These are phyloP conservation scores for Amphibolis antarctica DNA, from an alignment of 106 monocot genomes.

Conservation along the genomic window DNA sequence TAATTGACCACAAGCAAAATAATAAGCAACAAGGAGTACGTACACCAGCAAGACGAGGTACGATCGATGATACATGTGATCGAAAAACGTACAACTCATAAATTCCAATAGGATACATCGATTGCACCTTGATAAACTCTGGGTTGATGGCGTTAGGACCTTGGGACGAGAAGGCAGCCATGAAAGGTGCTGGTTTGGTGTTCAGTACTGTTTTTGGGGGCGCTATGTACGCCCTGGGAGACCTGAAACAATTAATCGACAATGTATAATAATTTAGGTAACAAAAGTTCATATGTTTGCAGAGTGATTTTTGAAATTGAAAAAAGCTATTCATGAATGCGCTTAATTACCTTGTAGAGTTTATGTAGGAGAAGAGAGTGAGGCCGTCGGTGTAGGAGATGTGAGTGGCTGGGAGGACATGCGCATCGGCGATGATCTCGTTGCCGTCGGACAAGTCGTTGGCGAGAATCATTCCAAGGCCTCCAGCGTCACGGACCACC, in stretches of 20 bases:
- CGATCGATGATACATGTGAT: neutral
- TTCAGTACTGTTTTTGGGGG: conserved; percentile 12
- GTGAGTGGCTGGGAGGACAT: conserved; percentile 13
- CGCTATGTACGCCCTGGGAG: conserved; percentile 28
- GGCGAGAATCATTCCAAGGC: conserved; percentile 19
- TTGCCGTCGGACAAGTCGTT: neutral
- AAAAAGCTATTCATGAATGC: neutral
- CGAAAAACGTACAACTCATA: too few species aligned
- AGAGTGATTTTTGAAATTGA: too few species aligned
- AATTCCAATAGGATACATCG: too few species aligned
- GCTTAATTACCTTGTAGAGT: conserved; percentile 4
- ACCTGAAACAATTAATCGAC: conserved; percentile 13
- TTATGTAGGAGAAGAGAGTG: conserved; percentile 7
- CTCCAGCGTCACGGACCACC: conserved; percentile 39
- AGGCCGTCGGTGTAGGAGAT: conserved; percentile 12
- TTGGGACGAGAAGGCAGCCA: conserved; percentile 55
- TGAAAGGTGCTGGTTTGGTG: conserved; percentile 31
- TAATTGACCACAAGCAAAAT: too few species aligned
- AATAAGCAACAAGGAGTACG: neutral
- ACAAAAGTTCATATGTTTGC: neutral
- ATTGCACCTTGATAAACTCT: conserved; percentile 61
- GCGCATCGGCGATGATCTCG: conserved; percentile 3
- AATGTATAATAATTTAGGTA: too few species aligned
- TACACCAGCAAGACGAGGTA: neutral
- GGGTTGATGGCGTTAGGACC: conserved; percentile 43